These are phyloP conservation scores for Chrysosporium keratinophilum DNA, from an alignment of 2,329 filamentous ascomycete genomes.

Conservation along the genomic window DNA sequence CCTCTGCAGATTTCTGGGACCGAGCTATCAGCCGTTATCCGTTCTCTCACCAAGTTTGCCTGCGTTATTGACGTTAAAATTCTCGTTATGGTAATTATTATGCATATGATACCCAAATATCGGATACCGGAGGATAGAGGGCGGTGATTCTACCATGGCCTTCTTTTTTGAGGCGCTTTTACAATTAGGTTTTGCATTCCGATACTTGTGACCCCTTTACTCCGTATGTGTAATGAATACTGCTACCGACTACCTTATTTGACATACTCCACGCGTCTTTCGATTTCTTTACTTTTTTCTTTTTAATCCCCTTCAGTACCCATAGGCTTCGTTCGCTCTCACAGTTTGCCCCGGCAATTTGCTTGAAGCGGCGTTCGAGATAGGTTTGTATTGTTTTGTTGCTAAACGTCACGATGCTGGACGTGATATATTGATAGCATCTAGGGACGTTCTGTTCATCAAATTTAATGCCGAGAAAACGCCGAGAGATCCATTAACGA, in stretches of 20 bases:
- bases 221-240: constrained; percentile 8
- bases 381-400: neutral
- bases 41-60: neutral
- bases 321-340: neutral
- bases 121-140: neutral
- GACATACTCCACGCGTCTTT: neutral
- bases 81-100: neutral
- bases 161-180: neutral
- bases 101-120: constrained; percentile 11
- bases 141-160: neutral
- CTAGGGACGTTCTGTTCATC: neutral
- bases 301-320: neutral
- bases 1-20: neutral
- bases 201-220: neutral
- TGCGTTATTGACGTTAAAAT: neutral
- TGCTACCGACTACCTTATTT: neutral
- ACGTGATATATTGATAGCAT: neutral
- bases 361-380: neutral
- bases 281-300: constrained; percentile 1
- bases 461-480: no score
- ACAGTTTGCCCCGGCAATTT: neutral
- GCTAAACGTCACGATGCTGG: neutral
- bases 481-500: no score
- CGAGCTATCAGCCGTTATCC: neutral
- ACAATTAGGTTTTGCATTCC: neutral